Evolutionary conservation across 768 basidiomycete species (phyloP).

Genomic region (Dioszegia aurantiaca): DNA sequence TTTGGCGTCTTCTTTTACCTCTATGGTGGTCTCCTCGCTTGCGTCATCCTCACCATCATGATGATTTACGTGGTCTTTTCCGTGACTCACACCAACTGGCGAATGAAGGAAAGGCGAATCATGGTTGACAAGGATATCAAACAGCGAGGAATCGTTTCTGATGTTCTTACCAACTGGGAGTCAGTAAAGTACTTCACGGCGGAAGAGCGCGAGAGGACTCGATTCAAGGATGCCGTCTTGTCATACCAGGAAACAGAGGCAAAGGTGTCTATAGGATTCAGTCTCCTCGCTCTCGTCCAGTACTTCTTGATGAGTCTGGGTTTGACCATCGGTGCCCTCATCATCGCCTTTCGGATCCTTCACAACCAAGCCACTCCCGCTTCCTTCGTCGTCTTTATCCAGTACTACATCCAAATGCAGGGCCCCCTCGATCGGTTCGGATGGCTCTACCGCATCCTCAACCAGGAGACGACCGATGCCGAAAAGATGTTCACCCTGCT

Average conservation of each 20-base stretch:
- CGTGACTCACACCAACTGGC: slow-evolving; percentile 64
- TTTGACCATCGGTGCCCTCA: slow-evolving; percentile 73
- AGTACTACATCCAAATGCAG: slow-evolving; percentile 73
- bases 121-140: slow-evolving; percentile 81
- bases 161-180: slow-evolving; percentile 53
- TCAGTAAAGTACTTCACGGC: slow-evolving; percentile 85
- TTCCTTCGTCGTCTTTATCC: slow-evolving; percentile 75
- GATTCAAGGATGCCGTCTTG: slow-evolving; percentile 68
- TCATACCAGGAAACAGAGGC: slow-evolving; percentile 73
- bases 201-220: slow-evolving; percentile 70
- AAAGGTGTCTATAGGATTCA: slow-evolving; percentile 70
- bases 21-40: slow-evolving; percentile 53
- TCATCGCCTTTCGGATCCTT: slow-evolving; percentile 70
- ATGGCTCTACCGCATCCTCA: slow-evolving; percentile 65
- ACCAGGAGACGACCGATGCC: slow-evolving; percentile 68
- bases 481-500: slow-evolving; percentile 79
- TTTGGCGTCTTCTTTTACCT: slow-evolving; percentile 50
- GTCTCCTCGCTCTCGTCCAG: slow-evolving; percentile 67
- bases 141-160: slow-evolving; percentile 67
- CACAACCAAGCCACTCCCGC: slow-evolving; percentile 58
- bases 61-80: slow-evolving; percentile 54
- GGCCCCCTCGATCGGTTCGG: slow-evolving; percentile 73
- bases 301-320: slow-evolving; percentile 59
- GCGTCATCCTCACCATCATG: slow-evolving; percentile 71
- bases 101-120: slow-evolving; percentile 68